Conservation (phyloP, 1,284 basidiomycete genomes). For the Sporisorium graminicola region DNA sequence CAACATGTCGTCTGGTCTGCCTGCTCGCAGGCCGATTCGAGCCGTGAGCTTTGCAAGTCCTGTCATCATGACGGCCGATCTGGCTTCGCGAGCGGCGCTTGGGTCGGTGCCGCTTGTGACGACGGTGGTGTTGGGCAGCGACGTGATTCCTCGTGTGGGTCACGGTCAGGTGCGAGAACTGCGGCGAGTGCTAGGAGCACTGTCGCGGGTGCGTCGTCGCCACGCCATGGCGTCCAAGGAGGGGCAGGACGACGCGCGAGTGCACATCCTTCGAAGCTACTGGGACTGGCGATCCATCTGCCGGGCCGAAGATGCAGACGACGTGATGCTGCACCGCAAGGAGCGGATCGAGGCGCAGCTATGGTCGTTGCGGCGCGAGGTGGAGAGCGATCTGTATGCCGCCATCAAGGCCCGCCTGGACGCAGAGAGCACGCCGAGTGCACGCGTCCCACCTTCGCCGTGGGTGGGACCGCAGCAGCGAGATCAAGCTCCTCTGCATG, state of each 20-base stretch:
- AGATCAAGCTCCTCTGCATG: slow-evolving; percentile 56
- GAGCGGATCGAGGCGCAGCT: slow-evolving; percentile 61
- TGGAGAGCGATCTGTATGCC: slow-evolving; percentile 66
- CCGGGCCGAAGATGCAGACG: slow-evolving; percentile 47
- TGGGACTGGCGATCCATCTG: slow-evolving; percentile 64
- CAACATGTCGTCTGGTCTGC: slow-evolving; percentile 56
- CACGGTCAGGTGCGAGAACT: slow-evolving; percentile 67
- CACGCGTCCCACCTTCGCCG: slow-evolving; percentile 56
- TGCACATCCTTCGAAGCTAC: slow-evolving; percentile 63
- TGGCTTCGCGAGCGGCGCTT: slow-evolving; percentile 53
- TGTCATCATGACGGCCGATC: slow-evolving; percentile 61
- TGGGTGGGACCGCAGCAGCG: slow-evolving; percentile 60
- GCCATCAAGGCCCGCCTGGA: slow-evolving; percentile 57
- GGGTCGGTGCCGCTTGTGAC: slow-evolving; percentile 64
- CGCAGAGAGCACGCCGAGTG: slow-evolving; percentile 18
- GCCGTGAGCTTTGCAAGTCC: slow-evolving; percentile 68
- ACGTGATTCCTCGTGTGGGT: slow-evolving; percentile 65
- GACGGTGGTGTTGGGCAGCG: slow-evolving; percentile 61
- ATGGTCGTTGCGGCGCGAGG: slow-evolving; percentile 66
- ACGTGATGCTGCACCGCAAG: slow-evolving; percentile 60
- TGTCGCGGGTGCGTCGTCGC: slow-evolving; percentile 63
- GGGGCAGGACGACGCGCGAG: slow-evolving; percentile 50
- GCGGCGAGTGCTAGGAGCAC: slow-evolving; percentile 65
- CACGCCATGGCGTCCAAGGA: slow-evolving; percentile 40
- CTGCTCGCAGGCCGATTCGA: slow-evolving; percentile 58